Evolutionary conservation across 116 monocot species (phyloP).

Genomic region (Dioscorea cayenensis): DNA sequence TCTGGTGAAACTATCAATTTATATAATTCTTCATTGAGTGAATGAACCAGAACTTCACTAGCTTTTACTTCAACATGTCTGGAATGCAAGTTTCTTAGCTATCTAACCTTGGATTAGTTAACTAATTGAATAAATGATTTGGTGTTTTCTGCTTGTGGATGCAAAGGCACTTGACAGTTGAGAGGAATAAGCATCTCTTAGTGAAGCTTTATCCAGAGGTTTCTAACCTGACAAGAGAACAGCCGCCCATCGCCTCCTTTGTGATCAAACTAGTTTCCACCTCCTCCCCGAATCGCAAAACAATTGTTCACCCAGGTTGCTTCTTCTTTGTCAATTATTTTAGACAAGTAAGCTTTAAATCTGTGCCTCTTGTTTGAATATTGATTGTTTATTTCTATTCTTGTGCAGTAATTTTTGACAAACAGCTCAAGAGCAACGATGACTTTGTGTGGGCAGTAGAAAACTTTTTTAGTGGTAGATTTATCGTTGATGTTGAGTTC

Average conservation of each 20-base stretch:
- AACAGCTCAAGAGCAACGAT: conserved; percentile 72
- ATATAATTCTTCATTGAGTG: not conserved
- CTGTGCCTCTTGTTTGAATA: not conserved
- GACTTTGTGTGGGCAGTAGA: conserved; percentile 91
- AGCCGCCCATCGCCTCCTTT: conserved; percentile 87
- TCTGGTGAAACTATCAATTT: not conserved
- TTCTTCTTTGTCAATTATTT: not conserved
- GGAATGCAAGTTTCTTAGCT: not conserved
- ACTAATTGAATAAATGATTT: not conserved
- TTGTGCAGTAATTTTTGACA: conserved; percentile 69
- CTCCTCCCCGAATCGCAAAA: conserved; percentile 43
- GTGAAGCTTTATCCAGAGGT: conserved; percentile 78
- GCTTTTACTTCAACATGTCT: not conserved
- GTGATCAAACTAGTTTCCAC: conserved; percentile 54
- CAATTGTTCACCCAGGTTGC: conserved; percentile 78
- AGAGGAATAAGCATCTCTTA: conserved; percentile 68
- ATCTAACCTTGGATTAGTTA: not conserved
- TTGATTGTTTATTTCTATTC: not conserved
- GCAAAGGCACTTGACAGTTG: conserved; percentile 74
- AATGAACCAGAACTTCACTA: not conserved
- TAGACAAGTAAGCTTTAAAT: not conserved
- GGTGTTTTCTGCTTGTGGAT: not conserved
- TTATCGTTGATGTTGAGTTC: conserved; percentile 88
- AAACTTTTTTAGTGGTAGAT: conserved; percentile 50
- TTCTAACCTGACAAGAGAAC: conserved; percentile 57